A percentile compares a stretch with the other conserved stretches of the same genome.
phyloP scores from a whole-genome alignment of 2,329 filamentous ascomycete genomes.

The Didymella glomerata region DNA sequence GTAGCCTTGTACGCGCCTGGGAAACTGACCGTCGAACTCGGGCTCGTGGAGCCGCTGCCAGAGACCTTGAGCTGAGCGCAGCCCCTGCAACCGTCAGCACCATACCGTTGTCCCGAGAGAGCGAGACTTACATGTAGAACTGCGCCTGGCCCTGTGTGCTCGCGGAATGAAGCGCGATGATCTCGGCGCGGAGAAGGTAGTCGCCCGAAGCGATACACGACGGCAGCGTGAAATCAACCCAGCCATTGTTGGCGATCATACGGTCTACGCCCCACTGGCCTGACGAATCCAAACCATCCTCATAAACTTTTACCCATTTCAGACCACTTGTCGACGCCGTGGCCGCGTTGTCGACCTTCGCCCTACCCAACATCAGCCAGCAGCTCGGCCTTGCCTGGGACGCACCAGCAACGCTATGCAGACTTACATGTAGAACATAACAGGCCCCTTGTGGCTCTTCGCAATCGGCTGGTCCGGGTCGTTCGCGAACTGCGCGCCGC shows the following conservation, averaged over 20 bases:
- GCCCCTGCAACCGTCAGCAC: constrained; percentile 35
- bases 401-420: too few relatives aligned
- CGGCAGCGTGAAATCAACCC: constrained; percentile 54
- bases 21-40: constrained; percentile 41
- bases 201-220: constrained; percentile 48
- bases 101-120: too few relatives aligned
- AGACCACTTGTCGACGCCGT: constrained; percentile 48
- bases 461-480: constrained; percentile 60
- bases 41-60: constrained; percentile 28
- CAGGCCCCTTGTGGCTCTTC: constrained; percentile 57
- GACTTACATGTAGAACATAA: constrained; percentile 52
- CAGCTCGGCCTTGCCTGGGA: too few relatives aligned
- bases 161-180: constrained; percentile 55
- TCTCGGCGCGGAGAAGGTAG: constrained; percentile 55
- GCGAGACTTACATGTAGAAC: constrained; percentile 49
- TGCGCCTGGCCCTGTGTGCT: constrained; percentile 49
- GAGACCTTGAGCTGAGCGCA: constrained; percentile 47
- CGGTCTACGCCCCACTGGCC: constrained; percentile 61
- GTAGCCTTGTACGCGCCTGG: constrained; percentile 45
- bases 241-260: constrained; percentile 58
- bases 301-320: constrained; percentile 55
- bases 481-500: constrained; percentile 60
- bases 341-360: constrained; percentile 54
- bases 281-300: constrained; percentile 52
- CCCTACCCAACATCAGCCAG: constrained; percentile 23